Evolutionary conservation across 306 rosid species (phyloP), one percentile per base, ranked within the genome.

Genomic region (Datisca glomerata): DNA sequence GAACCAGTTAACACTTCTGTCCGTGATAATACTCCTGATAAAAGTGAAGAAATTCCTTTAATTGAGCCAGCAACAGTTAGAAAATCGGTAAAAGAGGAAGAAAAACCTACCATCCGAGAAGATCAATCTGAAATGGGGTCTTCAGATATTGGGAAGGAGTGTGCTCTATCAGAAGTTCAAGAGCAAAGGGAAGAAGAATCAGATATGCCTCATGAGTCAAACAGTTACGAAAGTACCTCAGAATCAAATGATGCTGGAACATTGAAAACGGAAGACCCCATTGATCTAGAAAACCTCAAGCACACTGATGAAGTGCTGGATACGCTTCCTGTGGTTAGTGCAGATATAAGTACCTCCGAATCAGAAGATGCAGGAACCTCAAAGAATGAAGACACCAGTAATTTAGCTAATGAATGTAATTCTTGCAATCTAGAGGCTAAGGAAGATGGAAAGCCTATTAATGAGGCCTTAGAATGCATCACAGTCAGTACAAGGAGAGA

Each of bases 291-390:
- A 38, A 13, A 38, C n/a, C n/a, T n/a, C n/a, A n/a, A n/a, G n/a
- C 33, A 28, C 33, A 12, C 10, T 28, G 33, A 28, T 28, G 33
- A 12, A 28, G 33, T 28, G 33, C 33, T 6, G 33, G 10, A 28
- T 28, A 6, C 3, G 21, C 19, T 3, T 3, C 43, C 15, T 16
- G 21, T 12, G 19, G 18, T n/a, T 18, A 38, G 15, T 38, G 43
- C 15, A 12, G 43, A 38, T n/a, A 38, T 12, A 13, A 13, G 7
- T 18, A 8, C 12, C 19, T 38, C 15, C 4, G 43, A 38, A 38
- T 38, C 43, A 15, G 21, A 16, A 38, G 19, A 38, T 3, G 43
- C 43, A 38, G 43, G 43, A 41, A 41, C 14, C 22, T 21, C 46
- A 8, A 19, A 41, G 14, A 41, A 12, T 10, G 46, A 41, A 18